Percentiles rank a stretch among this genome's conserved stretches.
These are phyloP conservation scores for Penicillium subrubescens DNA, from an alignment of 495 filamentous ascomycete genomes.

Conservation along the genomic window DNA sequence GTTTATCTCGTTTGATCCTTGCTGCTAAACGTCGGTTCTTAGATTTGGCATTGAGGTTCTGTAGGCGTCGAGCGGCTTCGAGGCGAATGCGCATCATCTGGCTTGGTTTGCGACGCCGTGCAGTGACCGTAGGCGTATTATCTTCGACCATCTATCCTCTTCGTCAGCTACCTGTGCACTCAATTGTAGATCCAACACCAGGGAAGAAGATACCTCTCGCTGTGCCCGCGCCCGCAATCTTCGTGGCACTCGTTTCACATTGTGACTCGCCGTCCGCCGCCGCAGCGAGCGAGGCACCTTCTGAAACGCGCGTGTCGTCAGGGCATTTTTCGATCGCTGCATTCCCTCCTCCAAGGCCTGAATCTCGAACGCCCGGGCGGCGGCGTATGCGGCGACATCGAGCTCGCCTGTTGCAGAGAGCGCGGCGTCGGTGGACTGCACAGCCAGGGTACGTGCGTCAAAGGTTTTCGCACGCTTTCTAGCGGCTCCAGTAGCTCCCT, in stretches of 20 bases:
- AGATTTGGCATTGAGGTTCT: constrained; percentile 59
- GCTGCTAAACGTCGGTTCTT: constrained; percentile 49
- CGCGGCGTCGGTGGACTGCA: constrained; percentile 69
- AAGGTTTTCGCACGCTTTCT: constrained; percentile 67
- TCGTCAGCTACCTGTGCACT: not conserved
- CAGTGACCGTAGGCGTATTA: constrained; percentile 82
- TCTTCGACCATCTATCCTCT: constrained; percentile 73
- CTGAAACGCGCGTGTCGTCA: constrained; percentile 82
- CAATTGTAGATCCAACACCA: not conserved
- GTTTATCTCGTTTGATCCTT: constrained; percentile 38
- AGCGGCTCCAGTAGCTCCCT: constrained; percentile 32
- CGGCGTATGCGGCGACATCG: constrained; percentile 78
- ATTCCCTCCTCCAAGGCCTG: constrained; percentile 79
- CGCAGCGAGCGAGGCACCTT: constrained; percentile 81
- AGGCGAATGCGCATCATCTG: constrained; percentile 74
- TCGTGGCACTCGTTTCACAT: constrained; percentile 88
- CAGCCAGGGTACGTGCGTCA: constrained; percentile 71
- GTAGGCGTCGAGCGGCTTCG: constrained; percentile 76
- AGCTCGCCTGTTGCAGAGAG: constrained; percentile 75
- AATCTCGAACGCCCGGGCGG: constrained; percentile 86
- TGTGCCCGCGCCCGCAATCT: constrained; percentile 68
- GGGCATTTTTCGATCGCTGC: constrained; percentile 64
- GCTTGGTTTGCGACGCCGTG: constrained; percentile 69
- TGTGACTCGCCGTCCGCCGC: constrained; percentile 88
- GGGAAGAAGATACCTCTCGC: constrained; percentile 59